Conservation (phyloP, 768 basidiomycete species). For the Cystofilobasidium ferigula region DNA sequence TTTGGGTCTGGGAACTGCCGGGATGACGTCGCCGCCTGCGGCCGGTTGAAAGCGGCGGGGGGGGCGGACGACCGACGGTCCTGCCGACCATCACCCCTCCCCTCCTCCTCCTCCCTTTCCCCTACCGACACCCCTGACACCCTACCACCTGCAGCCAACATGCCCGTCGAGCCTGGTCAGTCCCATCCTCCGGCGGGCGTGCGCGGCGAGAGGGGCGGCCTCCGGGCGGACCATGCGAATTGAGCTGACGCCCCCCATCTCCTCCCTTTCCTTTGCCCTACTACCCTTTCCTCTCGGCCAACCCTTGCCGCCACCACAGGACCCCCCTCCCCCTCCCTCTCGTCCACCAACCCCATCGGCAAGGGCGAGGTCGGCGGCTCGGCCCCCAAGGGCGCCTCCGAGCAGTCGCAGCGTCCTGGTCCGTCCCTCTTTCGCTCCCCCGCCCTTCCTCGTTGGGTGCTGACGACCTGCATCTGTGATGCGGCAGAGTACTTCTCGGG, state of each 20-base stretch:
- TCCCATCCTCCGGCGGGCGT: background rate
- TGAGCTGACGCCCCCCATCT: background rate
- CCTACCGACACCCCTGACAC: background rate
- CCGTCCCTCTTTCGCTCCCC: background rate
- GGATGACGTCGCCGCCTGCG: too few species aligned
- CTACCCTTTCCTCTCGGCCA: too few species aligned
- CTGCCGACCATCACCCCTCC: background rate
- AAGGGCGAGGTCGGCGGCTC: conserved; percentile 24
- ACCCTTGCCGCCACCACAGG: too few species aligned
- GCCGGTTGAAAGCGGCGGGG: too few species aligned
- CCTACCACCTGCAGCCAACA: background rate
- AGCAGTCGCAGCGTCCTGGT: conserved; percentile 26
- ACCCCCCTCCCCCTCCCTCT: conserved; percentile 2
- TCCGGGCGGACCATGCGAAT: too few species aligned
- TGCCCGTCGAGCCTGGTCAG: conserved; percentile 4
- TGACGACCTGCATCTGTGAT: too few species aligned
- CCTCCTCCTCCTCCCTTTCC: background rate
- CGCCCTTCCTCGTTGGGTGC: background rate
- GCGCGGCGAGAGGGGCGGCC: too few species aligned
- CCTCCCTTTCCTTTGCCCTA: background rate
- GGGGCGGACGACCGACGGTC: background rate
- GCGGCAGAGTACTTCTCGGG: background rate
- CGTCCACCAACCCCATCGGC: conserved; percentile 17
- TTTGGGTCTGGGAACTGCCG: too few species aligned
- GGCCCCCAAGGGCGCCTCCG: conserved; percentile 15